Evolutionary conservation across 2,329 filamentous ascomycete species (phyloP).

Genomic region (Xylariaceae sp.): DNA sequence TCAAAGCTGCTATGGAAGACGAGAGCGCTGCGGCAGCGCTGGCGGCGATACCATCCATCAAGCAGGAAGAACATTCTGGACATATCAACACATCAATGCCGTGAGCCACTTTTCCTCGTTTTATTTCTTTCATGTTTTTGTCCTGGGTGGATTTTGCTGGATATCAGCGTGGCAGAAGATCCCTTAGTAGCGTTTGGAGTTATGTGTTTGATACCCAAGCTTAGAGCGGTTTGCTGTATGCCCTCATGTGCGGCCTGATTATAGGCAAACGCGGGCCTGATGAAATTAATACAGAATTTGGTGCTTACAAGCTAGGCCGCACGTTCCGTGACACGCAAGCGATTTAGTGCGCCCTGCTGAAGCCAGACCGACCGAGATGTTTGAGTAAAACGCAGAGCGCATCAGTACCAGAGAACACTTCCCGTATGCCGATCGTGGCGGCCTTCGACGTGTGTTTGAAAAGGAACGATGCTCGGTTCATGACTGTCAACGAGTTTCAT

Average conservation of each 20-base stretch:
- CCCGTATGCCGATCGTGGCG: background rate
- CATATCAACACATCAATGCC: background rate
- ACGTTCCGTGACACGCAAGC: conserved; percentile 18
- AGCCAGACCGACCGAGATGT: conserved; percentile 2
- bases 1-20: conserved; percentile 27
- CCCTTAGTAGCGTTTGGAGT: conserved; percentile 6
- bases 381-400: conserved; percentile 1
- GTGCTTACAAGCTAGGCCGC: background rate
- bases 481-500: background rate
- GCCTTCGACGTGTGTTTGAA: background rate
- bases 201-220: conserved; percentile 18
- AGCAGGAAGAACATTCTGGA: conserved; percentile 15
- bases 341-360: conserved; percentile 11
- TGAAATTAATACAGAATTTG: conserved; percentile 8
- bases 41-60: conserved; percentile 11
- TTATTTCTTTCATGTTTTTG: background rate
- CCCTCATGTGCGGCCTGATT: conserved; percentile 4
- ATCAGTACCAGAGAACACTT: conserved; percentile 4
- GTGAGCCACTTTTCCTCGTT: conserved; percentile 1
- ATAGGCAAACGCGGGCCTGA: conserved; percentile 11
- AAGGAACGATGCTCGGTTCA: background rate
- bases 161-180: background rate
- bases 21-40: conserved; percentile 18
- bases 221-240: conserved; percentile 14
- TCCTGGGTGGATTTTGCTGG: background rate